Evolutionary conservation across 2,329 filamentous ascomycete genomes (phyloP).

Genomic region (Teratosphaeriaceae sp.): DNA sequence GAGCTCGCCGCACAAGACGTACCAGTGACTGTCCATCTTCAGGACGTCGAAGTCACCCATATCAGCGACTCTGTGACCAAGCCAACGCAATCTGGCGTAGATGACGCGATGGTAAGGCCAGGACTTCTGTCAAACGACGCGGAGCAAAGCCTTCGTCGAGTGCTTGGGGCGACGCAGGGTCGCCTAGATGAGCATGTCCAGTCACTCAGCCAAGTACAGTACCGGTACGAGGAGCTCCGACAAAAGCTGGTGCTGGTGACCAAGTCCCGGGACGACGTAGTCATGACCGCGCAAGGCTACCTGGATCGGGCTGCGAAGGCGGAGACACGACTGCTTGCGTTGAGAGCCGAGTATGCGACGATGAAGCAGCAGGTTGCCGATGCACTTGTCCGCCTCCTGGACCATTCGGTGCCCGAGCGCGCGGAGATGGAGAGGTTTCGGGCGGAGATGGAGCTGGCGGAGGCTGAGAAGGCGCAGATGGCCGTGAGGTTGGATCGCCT

Average conservation of each 20-base stretch:
- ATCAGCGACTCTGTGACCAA: slow-evolving; percentile 37
- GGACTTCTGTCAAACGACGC: slow-evolving; percentile 6
- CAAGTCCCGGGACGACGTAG: slow-evolving; percentile 21
- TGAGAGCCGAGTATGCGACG: slow-evolving; percentile 21
- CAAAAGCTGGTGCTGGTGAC: slow-evolving; percentile 18
- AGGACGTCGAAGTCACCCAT: slow-evolving; percentile 32
- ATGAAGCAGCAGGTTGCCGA: slow-evolving; percentile 25
- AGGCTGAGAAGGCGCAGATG: slow-evolving; percentile 21
- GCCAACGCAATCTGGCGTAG: slow-evolving; percentile 13
- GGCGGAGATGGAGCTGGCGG: slow-evolving; percentile 13
- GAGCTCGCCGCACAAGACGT: slow-evolving; percentile 6
- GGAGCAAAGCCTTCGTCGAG: slow-evolving; percentile 17
- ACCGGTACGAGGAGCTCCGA: slow-evolving; percentile 27
- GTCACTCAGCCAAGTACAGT: slow-evolving; percentile 28
- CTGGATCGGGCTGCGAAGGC: slow-evolving; percentile 16
- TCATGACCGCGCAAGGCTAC: slow-evolving; percentile 17
- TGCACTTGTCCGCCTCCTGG: slow-evolving; percentile 20
- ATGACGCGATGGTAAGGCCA: not conserved
- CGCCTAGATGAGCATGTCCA: slow-evolving; percentile 23
- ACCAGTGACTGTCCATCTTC: slow-evolving; percentile 25
- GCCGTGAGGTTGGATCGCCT: slow-evolving; percentile 26
- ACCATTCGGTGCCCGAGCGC: slow-evolving; percentile 27
- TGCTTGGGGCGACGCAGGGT: slow-evolving; percentile 17
- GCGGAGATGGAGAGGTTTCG: slow-evolving; percentile 26
- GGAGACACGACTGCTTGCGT: slow-evolving; percentile 13